Evolutionary conservation across 495 filamentous ascomycete species (phyloP), one percentile per base, ranked within the genome.

Genomic region (Neurospora sp.): DNA sequence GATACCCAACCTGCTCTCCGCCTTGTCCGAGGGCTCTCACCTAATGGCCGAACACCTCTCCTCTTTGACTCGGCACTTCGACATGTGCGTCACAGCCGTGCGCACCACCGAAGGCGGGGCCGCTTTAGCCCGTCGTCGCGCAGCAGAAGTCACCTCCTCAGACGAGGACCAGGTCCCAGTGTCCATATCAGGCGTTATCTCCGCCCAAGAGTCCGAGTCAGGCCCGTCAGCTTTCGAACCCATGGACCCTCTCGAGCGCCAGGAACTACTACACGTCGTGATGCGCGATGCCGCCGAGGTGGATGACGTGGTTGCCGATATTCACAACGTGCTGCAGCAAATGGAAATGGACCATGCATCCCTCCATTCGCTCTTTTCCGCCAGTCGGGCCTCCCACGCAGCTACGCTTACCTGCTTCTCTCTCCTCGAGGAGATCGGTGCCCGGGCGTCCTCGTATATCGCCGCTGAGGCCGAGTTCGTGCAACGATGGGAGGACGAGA

Each of bases 71-170:
- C 85, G 85, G 16, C 96, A 99, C 81, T 98, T 97, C 76, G 96
- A 99, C 81, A 89, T 96, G 71, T 99, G 96, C 77, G 93, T 96
- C 27, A 94, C 90, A 4, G 96, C 96, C 0, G 90, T 98, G 39
- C 92, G 93, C 74, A 92, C 95, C 73, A 97, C 95, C 2, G 94
- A 98, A 83, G 96, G 94, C 35, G 94, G 94, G 27, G 90, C 91
- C 20, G 93, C 93, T 7, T 87, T 90, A 45, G 85, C 87, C 45
- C 85, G 89, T 42, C 82, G 84, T 40, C 85, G 84, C 73, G 86
- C 85, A 18, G 87, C 86, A 70, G 85, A 86, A 71, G 78, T 73
- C 41, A 87, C 90, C 71, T 59, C 22, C 2, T 61, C 53, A 16
- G 22, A 61, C 27, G 85, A 85, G 14, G 87, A 91, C 74, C 86